A percentile compares a stretch with the other conserved stretches of the same genome.
Evolutionary conservation across 1,139 yeast species (phyloP).

Genomic region (Pneumocystis jirovecii): DNA sequence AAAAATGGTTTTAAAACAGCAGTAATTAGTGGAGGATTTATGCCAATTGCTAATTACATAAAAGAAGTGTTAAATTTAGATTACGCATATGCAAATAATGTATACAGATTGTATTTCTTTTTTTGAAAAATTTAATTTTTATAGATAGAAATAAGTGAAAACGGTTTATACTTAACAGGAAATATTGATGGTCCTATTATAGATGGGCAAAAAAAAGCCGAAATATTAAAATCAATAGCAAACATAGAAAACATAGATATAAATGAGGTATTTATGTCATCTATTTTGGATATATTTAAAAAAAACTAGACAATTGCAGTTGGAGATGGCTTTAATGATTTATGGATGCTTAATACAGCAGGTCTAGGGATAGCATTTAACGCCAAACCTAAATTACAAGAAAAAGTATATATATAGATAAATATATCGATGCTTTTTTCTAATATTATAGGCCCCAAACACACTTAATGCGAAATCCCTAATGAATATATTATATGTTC

Average conservation of each 20-base stretch:
- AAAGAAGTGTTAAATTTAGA: constrained; percentile 56
- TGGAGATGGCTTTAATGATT: constrained; percentile 96
- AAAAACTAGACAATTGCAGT: constrained; percentile 48
- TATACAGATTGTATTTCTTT: constrained; percentile 18
- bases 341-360: constrained; percentile 80
- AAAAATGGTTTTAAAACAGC: constrained; percentile 54
- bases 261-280: constrained; percentile 20
- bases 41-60: constrained; percentile 70
- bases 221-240: constrained; percentile 55
- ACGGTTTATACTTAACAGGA: constrained; percentile 35
- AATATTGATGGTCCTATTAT: constrained; percentile 60
- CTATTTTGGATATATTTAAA: background rate
- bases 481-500: constrained; percentile 48
- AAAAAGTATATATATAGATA: constrained; percentile 12
- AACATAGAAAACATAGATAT: constrained; percentile 43
- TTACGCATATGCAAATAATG: constrained; percentile 74
- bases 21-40: constrained; percentile 88
- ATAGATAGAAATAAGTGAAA: constrained; percentile 31
- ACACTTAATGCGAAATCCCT: constrained; percentile 58
- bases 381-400: constrained; percentile 86
- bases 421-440: background rate
- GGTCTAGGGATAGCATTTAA: constrained; percentile 96
- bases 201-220: constrained; percentile 70
- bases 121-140: no score
- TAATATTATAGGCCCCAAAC: constrained; percentile 49